These are phyloP conservation scores for Pleurotus giganteus DNA, from an alignment of 768 basidiomycete species.

Conservation along the genomic window DNA sequence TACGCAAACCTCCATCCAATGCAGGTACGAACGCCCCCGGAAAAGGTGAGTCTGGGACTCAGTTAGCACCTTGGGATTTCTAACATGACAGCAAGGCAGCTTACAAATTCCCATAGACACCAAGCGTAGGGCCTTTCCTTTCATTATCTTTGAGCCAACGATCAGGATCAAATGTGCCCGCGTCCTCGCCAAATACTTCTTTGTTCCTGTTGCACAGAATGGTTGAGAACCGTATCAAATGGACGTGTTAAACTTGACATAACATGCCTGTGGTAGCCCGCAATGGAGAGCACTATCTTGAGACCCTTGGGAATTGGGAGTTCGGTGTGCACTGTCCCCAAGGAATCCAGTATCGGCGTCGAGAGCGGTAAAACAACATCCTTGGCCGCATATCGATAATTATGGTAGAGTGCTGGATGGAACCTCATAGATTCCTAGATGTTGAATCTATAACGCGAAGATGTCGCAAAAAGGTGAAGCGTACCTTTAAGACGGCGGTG, in stretches of 20 bases:
- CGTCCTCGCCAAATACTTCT: constrained; percentile 46
- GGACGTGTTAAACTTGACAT: not conserved
- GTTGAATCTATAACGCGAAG: not conserved
- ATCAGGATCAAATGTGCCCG: constrained; percentile 44
- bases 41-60: constrained; percentile 25
- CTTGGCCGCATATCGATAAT: constrained; percentile 35
- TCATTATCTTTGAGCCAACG: constrained; percentile 45
- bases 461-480: not conserved
- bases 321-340: constrained; percentile 44
- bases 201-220: constrained; percentile 27
- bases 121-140: constrained; percentile 40
- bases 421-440: constrained; percentile 44
- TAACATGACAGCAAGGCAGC: constrained; percentile 11
- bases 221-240: constrained; percentile 1
- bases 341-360: constrained; percentile 42
- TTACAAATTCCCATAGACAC: constrained; percentile 48
- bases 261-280: constrained; percentile 50
- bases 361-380: constrained; percentile 62
- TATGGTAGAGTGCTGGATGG: constrained; percentile 36
- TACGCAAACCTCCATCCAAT: constrained; percentile 38
- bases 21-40: constrained; percentile 30
- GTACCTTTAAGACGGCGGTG: constrained; percentile 46
- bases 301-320: constrained; percentile 50
- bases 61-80: constrained; percentile 3
- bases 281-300: constrained; percentile 47